These are phyloP conservation scores for Samsoniella hepiali DNA, from an alignment of 2,329 filamentous ascomycete genomes.

Conservation along the genomic window DNA sequence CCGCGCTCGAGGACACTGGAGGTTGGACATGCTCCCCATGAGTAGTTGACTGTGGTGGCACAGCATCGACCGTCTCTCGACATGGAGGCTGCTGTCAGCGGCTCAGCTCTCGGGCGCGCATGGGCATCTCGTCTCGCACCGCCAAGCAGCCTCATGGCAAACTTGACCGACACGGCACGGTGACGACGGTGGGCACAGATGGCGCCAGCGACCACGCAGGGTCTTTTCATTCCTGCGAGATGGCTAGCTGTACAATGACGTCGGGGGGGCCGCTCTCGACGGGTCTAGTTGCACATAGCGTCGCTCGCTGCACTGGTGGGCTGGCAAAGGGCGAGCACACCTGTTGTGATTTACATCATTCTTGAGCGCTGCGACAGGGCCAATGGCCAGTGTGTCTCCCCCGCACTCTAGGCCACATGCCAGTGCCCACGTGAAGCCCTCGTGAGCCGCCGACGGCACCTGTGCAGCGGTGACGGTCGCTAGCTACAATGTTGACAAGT, in stretches of 20 bases:
- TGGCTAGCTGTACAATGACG: not conserved
- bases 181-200: not conserved
- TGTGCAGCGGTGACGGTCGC: not conserved
- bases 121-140: not conserved
- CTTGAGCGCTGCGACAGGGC: not conserved
- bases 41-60: not conserved
- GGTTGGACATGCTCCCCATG: not conserved
- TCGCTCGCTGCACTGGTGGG: too few species aligned
- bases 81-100: not conserved
- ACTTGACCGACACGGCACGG: not conserved
- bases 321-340: not conserved
- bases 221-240: too few species aligned
- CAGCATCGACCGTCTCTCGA: not conserved
- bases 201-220: too few species aligned
- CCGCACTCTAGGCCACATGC: slow-evolving; percentile 18
- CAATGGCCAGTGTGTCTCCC: not conserved
- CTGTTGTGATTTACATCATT: too few species aligned
- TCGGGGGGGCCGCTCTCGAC: not conserved
- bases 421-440: slow-evolving; percentile 17
- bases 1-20: not conserved
- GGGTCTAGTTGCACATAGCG: not conserved
- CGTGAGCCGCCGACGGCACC: not conserved
- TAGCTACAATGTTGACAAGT: too few species aligned
- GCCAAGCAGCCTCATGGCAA: not conserved
- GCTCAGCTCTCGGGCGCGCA: too few species aligned